phyloP scores from a whole-genome alignment of 208 protist species.

The Leishmania lainsoni region DNA sequence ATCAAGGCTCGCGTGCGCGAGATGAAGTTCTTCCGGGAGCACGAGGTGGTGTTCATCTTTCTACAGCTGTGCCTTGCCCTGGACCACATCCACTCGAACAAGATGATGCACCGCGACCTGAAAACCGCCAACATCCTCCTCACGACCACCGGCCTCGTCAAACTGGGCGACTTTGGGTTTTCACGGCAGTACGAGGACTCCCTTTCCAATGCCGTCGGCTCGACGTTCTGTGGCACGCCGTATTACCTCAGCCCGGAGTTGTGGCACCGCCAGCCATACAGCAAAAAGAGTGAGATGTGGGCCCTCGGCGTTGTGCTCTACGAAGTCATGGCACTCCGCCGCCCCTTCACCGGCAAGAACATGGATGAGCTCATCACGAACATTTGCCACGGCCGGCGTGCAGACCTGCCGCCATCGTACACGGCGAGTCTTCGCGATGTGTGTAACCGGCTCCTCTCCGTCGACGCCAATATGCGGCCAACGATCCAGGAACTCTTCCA shows the following conservation, averaged over 20 bases:
- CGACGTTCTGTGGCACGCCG: conserved; percentile 88
- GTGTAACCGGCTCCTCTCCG: conserved; percentile 60
- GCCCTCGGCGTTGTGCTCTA: conserved; percentile 86
- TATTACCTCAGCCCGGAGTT: conserved; percentile 94
- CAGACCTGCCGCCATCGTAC: conserved; percentile 52
- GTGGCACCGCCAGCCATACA: conserved; percentile 91
- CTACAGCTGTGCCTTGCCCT: conserved; percentile 84
- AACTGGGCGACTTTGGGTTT: conserved; percentile 90
- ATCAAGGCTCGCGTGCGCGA: conserved; percentile 71
- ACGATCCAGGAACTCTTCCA: conserved; percentile 71
- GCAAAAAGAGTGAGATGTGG: conserved; percentile 95
- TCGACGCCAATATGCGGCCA: conserved; percentile 64
- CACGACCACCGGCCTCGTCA: conserved; percentile 80
- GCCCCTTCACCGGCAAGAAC: conserved; percentile 85
- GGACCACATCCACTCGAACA: conserved; percentile 87
- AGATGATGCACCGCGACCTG: conserved; percentile 91
- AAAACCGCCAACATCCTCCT: conserved; percentile 91
- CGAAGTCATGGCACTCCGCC: conserved; percentile 83
- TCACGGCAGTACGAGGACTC: conserved; percentile 88
- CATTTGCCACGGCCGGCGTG: conserved; percentile 66
- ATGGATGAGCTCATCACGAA: conserved; percentile 88
- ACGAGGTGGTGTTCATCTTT: conserved; percentile 88
- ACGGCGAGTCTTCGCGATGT: conserved; percentile 51
- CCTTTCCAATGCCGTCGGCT: conserved; percentile 79
- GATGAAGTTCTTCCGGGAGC: conserved; percentile 80